Conservation (phyloP, 2,329 filamentous ascomycete species). For the Parascedosporium putredinis region DNA sequence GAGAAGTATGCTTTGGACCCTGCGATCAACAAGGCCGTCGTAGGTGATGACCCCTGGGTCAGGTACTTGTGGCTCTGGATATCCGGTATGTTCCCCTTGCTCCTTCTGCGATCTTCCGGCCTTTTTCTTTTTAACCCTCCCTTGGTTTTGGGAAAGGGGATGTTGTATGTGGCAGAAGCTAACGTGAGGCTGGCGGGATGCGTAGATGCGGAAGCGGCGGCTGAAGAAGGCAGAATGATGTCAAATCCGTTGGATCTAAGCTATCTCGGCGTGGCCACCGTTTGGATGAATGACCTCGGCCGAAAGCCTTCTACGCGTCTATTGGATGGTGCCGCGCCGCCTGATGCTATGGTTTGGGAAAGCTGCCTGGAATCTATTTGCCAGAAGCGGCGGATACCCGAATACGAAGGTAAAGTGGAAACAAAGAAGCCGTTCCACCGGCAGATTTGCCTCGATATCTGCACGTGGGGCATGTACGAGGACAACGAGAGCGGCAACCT, state of each 20-base stretch:
- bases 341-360: conserved; percentile 46
- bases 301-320: conserved; percentile 37
- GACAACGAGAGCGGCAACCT: conserved; percentile 36
- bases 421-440: conserved; percentile 61
- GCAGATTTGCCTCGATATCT: conserved; percentile 65
- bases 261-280: conserved; percentile 61
- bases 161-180: too few relatives aligned
- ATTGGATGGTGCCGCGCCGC: conserved; percentile 30
- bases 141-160: too few relatives aligned
- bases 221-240: conserved; percentile 60
- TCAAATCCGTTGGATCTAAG: conserved; percentile 58
- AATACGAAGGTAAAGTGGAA: conserved; percentile 50
- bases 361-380: conserved; percentile 54
- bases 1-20: conserved; percentile 57
- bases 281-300: conserved; percentile 62
- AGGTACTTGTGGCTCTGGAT: conserved; percentile 71
- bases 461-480: conserved; percentile 48
- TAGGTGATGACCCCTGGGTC: conserved; percentile 64
- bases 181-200: too few relatives aligned
- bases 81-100: conserved; percentile 38
- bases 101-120: too few relatives aligned
- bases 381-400: conserved; percentile 48
- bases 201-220: conserved; percentile 51
- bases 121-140: too few relatives aligned
- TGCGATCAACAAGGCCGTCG: conserved; percentile 53